Percentiles rank a stretch among this genome's conserved stretches.
phyloP scores from a whole-genome alignment of 2,329 filamentous ascomycete species.

The Phoma sp. region DNA sequence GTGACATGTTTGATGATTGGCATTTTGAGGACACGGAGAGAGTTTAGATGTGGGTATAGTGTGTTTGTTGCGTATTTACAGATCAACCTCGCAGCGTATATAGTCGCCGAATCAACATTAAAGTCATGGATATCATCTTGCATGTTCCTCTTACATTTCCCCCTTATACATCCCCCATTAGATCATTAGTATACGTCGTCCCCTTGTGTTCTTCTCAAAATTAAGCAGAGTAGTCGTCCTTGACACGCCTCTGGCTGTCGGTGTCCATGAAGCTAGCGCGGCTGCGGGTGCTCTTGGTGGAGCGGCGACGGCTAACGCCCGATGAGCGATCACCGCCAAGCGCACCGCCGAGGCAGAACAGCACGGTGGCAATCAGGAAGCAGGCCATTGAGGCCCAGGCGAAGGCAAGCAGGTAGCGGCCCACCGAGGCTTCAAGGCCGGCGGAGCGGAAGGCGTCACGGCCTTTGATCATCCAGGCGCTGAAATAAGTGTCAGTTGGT shows the following conservation, averaged over 20 bases:
- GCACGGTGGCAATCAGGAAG: slow-evolving; percentile 68
- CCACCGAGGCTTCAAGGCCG: slow-evolving; percentile 66
- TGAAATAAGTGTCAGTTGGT: slow-evolving; percentile 38
- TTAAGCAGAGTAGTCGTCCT: slow-evolving; percentile 70
- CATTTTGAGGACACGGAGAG: background rate
- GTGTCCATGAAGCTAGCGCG: slow-evolving; percentile 63
- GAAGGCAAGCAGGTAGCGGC: slow-evolving; percentile 75
- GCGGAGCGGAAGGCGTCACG: slow-evolving; percentile 68
- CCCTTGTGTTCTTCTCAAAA: no score
- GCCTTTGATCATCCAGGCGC: slow-evolving; percentile 71
- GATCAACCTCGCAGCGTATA: background rate
- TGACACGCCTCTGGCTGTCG: slow-evolving; percentile 66
- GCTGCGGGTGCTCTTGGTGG: slow-evolving; percentile 50
- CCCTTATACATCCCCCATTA: background rate
- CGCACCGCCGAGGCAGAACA: slow-evolving; percentile 69
- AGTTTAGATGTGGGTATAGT: background rate
- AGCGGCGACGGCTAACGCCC: slow-evolving; percentile 54
- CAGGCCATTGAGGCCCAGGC: slow-evolving; percentile 74
- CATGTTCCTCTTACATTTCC: background rate
- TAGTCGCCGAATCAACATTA: slow-evolving; percentile 14
- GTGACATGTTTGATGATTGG: slow-evolving; percentile 22
- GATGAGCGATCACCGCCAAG: slow-evolving; percentile 54
- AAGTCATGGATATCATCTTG: slow-evolving; percentile 31
- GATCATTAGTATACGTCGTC: background rate
- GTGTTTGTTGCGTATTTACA: slow-evolving; percentile 1